Conservation (phyloP, 495 filamentous ascomycete genomes). For the Sporormia fimetaria region DNA sequence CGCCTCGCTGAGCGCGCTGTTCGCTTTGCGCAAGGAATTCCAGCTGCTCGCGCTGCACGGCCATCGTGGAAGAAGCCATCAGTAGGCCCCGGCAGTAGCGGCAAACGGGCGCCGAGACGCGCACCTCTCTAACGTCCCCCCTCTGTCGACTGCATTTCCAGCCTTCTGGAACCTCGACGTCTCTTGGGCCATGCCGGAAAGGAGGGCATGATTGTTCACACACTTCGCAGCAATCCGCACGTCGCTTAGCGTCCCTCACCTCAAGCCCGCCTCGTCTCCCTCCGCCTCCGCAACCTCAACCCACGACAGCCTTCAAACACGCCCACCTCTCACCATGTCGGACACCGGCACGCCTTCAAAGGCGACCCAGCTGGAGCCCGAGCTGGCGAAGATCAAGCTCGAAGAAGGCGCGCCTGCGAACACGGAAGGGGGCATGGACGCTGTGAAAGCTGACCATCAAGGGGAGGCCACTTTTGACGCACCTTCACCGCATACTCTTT, state of each 20-base stretch:
- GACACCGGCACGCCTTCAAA: slow-evolving; percentile 27
- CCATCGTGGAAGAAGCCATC: too few relatives aligned
- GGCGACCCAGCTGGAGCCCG: slow-evolving; percentile 24
- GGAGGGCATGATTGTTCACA: slow-evolving; percentile 19
- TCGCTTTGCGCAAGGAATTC: too few relatives aligned
- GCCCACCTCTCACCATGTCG: slow-evolving; percentile 26
- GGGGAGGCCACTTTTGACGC: slow-evolving; percentile 6
- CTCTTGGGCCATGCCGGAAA: too few relatives aligned
- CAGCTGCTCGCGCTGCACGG: too few relatives aligned
- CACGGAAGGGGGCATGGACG: slow-evolving; percentile 7
- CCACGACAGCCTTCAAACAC: slow-evolving; percentile 4
- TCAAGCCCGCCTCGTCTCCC: slow-evolving; percentile 18
- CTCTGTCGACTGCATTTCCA: too few relatives aligned
- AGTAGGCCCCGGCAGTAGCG: too few relatives aligned
- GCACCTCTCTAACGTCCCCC: too few relatives aligned
- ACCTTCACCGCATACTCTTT: slow-evolving; percentile 16
- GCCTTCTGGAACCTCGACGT: too few relatives aligned
- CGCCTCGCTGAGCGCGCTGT: too few relatives aligned
- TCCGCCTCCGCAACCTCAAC: slow-evolving; percentile 9
- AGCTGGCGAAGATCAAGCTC: slow-evolving; percentile 31
- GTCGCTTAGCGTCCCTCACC: slow-evolving; percentile 22
- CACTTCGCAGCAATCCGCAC: slow-evolving; percentile 21
- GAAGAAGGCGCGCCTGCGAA: slow-evolving; percentile 23
- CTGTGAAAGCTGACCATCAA: slow-evolving; percentile 5
- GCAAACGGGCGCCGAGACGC: too few relatives aligned